Evolutionary conservation across 495 filamentous ascomycete species (phyloP), one percentile per base, ranked within the genome.

Genomic region (Durotheca rogersii): DNA sequence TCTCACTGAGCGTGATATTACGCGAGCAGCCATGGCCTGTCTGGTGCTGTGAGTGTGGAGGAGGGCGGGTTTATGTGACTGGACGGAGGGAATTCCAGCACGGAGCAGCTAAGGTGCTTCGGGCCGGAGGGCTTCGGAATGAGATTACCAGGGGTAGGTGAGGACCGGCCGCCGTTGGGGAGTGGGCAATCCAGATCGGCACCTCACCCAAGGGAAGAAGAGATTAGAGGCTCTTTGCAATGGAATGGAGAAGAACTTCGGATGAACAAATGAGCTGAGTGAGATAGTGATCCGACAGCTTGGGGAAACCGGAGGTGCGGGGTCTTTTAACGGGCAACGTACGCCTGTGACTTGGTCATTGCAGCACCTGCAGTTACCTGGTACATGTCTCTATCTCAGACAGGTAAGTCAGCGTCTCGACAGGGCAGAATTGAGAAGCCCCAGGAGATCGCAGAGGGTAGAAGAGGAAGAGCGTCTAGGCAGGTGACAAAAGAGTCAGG

Each of bases 21-120:
- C 45, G 20, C 64, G n/a, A 27, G 65, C 53, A 20, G 67, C 62
- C 74, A 77, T 78, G 52, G 41, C 59, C 9, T 47, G 38, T n/a
- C n/a, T n/a, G n/a, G n/a, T n/a, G n/a, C n/a, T n/a, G n/a, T n/a
- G 49, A 40, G 41, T 23, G 38, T 33, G 44, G 39, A 51, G 47
- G 42, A 32, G 38, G 39, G 12, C 35, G 12, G 31, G 53, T 44
- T 49, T 30, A 52, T 60, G 46, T 37, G 23, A 34, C 23, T 56
- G 43, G 38, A 38, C 45, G 34, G 50, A 41, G 31, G 31, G 35
- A 25, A 50, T 10, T 41, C 33, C 19, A 11, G 36, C 43, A 29
- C 25, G 42, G 9, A 27, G 23, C 12, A 19, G 48, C 7, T 27
- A 27, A 39, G 43, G 38, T 41, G 48, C 20, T 34, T n/a, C n/a